Base-by-base conservation (phyloP, 1,284 basidiomycete species). In the Flammula alnicola region DNA sequence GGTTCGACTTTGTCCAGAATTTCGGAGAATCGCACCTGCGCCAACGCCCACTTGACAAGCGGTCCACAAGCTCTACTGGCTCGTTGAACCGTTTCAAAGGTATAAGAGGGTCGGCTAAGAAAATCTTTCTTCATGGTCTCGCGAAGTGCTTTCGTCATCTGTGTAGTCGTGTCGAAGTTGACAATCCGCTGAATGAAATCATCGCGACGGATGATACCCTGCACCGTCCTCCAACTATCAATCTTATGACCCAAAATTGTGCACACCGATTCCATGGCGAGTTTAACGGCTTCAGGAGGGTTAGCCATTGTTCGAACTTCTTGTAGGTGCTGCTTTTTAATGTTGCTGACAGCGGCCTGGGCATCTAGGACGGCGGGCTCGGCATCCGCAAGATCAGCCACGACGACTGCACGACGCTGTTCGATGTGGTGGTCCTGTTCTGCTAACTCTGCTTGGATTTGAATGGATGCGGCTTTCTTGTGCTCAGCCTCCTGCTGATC, bases 261-360 rank as follows among this genome's bases (percentile, higher is more conserved):
- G 70, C 97, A 99, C 27, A 98, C 96, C 1, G 95, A 98, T 66
- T 99, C 97, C 96, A 99, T 99, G 11, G 97, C 93, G 42, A 96
- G 74, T 71, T 99, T 99, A 65, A 99, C 96, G 7, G 93, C 91
- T 64, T 98, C 95, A 0, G 97, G 97, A 40, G 97, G 97, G 64
- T 99, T 99, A 37, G 94, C 93, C 95, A 99, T 98, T 9, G 94
- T 86, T 63, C 98, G 86, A 23, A 99, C 96, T 83, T 99, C 97
- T 62, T 96, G 93, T 41, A 99, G 75, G 61, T 99, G 96, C 68
- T 96, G 93, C 64, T 88, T 88, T 73, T 95, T 98, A 79, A 99
- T 99, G 70, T 92, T 98, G 62, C 91, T 93, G 62, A 99, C 97
- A 22, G 96, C 95, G 2, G 93, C 77, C 64, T 98, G 91, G 7